phyloP scores from a whole-genome alignment of 2,329 filamentous ascomycete species.

The Ampelomyces quisqualis region DNA sequence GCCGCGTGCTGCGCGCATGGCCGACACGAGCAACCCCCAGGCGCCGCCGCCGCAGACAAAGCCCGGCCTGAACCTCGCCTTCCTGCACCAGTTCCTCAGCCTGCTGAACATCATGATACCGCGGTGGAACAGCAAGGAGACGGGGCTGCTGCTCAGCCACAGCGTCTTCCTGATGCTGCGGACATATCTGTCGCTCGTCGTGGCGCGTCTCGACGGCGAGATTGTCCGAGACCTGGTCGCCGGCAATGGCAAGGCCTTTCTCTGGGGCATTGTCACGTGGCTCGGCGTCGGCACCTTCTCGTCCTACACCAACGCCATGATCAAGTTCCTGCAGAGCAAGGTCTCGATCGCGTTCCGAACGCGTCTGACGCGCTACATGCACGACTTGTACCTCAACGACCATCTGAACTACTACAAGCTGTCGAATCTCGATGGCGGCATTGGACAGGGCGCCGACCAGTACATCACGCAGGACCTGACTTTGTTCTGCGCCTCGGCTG shows the following conservation, averaged over 20 bases:
- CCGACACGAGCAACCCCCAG: constrained; percentile 61
- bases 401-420: constrained; percentile 97
- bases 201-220: constrained; percentile 90
- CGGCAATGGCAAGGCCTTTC: constrained; percentile 83
- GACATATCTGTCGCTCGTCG: constrained; percentile 90
- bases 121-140: constrained; percentile 92
- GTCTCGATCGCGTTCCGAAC: constrained; percentile 98
- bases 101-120: constrained; percentile 98
- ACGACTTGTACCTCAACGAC: constrained; percentile 93
- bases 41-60: constrained; percentile 90
- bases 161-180: constrained; percentile 85
- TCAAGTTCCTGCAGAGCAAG: constrained; percentile 97
- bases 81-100: constrained; percentile 94
- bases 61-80: constrained; percentile 90
- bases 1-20: constrained; percentile 75
- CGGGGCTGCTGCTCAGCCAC: constrained; percentile 84
- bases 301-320: constrained; percentile 98
- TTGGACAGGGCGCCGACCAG: constrained; percentile 90
- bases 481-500: constrained; percentile 88
- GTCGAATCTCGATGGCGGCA: constrained; percentile 85
- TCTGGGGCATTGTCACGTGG: constrained; percentile 92
- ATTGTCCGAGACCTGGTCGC: constrained; percentile 96
- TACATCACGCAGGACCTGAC: constrained; percentile 98
- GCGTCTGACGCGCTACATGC: constrained; percentile 90
- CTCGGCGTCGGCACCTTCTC: constrained; percentile 89